Evolutionary conservation across 2,329 filamentous ascomycete species (phyloP), one percentile per base, ranked within the genome.

Genomic region (Aspergillus sp.): DNA sequence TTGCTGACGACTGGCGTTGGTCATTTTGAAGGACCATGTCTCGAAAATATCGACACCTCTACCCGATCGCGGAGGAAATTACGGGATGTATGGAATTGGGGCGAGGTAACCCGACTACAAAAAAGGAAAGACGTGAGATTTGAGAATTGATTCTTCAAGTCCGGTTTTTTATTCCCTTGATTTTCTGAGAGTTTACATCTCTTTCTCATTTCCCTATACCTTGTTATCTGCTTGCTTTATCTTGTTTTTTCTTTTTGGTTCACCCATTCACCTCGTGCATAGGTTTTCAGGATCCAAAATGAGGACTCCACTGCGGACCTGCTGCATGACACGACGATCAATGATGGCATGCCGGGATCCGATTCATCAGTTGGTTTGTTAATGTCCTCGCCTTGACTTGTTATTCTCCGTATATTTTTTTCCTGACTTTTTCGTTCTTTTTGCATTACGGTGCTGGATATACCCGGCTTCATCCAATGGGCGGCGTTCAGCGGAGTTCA

Each of bases 381-480:
- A 20, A 47, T 11, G 45, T 47, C 45, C 45, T 47, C 52, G 56
- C 63, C 63, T 64, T 56, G 49, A 63, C 54, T 55, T 60, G 60
- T 63, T 61, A 64, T 70, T 70, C 67, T 71, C 62, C 61, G 68
- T 74, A 75, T 72, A 75, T 76, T 74, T 77, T 53, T 18, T 32
- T 10, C 24, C n/a, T 32, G n/a, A 18, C 45, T 54, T 45, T 24
- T 26, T 16, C 18, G 10, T 26, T 49, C 16, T 22, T 49, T 46
- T 78, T 67, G 77, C 77, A 78, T 78, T 69, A 74, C 71, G 77
- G 77, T 78, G 76, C 76, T 77, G 77, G 77, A 78, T 79, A 79
- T 79, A 79, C 77, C 76, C 76, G 76, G 75, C 75, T 78, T 75
- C 68, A 72, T 73, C 69, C 69, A 69, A 73, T 65, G 74, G 74